Percentiles rank a stretch among this genome's conserved stretches.
Evolutionary conservation across 1,284 basidiomycete species (phyloP).

Genomic region (Cystobasidium sp.): DNA sequence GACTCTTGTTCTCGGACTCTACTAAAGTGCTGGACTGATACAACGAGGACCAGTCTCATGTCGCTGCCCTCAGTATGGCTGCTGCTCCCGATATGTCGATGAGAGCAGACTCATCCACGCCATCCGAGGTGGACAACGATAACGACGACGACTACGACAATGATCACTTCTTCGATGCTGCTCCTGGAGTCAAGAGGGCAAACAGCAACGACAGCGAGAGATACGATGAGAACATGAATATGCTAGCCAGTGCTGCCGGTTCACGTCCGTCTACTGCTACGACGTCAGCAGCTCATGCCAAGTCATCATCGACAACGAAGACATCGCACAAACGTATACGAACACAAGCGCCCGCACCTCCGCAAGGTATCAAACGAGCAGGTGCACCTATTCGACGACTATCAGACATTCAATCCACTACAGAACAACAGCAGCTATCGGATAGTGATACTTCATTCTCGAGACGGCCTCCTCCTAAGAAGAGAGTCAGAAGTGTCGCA

Average conservation of each 20-base stretch:
- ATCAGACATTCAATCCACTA: background rate
- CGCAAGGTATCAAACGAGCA: slow-evolving; percentile 28
- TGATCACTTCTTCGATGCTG: slow-evolving; percentile 31
- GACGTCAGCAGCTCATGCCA: background rate
- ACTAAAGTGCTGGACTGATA: too few relatives aligned
- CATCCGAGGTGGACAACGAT: background rate
- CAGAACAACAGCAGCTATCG: background rate
- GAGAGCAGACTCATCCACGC: background rate
- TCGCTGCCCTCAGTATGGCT: too few relatives aligned
- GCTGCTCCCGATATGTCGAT: background rate
- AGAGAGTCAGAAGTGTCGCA: background rate
- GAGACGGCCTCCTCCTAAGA: slow-evolving; percentile 5
- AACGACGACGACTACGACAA: background rate
- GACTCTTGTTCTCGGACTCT: too few relatives aligned
- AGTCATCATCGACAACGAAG: background rate
- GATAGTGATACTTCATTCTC: slow-evolving; percentile 4
- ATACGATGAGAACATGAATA: background rate
- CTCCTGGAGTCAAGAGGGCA: slow-evolving; percentile 19
- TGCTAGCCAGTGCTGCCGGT: background rate
- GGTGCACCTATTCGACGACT: background rate
- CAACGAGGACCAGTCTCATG: too few relatives aligned
- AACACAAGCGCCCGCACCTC: slow-evolving; percentile 17
- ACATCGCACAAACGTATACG: slow-evolving; percentile 33
- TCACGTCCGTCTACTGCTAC: background rate
- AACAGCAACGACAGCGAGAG: slow-evolving; percentile 2